Evolutionary conservation across 2,329 filamentous ascomycete species (phyloP).

Genomic region (Penicillium sp.): DNA sequence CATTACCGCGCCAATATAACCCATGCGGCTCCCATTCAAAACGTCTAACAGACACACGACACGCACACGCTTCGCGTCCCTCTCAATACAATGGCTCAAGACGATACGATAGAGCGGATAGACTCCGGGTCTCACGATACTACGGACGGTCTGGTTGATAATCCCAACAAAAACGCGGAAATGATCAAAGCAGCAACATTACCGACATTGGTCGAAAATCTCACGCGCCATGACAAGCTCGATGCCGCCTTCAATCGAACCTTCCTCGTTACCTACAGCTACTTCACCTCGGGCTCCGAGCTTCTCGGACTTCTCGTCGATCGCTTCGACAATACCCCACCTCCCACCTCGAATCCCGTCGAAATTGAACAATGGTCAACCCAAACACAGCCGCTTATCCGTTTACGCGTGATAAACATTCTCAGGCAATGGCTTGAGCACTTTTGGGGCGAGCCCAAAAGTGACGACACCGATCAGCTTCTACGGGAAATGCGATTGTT

Average conservation of each 20-base stretch:
- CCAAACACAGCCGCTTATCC: constrained; percentile 85
- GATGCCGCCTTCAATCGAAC: constrained; percentile 93
- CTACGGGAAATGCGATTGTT: constrained; percentile 83
- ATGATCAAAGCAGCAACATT: constrained; percentile 62
- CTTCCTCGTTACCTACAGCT: constrained; percentile 89
- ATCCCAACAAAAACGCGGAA: constrained; percentile 3
- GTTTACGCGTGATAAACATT: constrained; percentile 91
- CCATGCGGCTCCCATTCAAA: background rate
- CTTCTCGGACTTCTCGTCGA: constrained; percentile 86
- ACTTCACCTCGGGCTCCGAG: constrained; percentile 82
- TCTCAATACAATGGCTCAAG: background rate
- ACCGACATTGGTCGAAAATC: constrained; percentile 83
- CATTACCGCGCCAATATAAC: background rate
- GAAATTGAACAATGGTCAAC: constrained; percentile 83
- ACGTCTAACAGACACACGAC: background rate
- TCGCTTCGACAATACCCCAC: constrained; percentile 84
- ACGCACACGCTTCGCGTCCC: background rate
- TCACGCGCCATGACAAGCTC: constrained; percentile 88
- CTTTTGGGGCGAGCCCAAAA: constrained; percentile 92
- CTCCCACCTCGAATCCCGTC: constrained; percentile 67
- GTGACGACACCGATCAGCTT: constrained; percentile 63
- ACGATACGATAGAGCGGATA: background rate
- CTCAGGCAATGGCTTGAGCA: constrained; percentile 94
- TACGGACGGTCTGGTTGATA: constrained; percentile 14
- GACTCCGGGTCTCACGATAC: constrained; percentile 10